A percentile compares a stretch with the other conserved stretches of the same genome.
Evolutionary conservation across 495 filamentous ascomycete species (phyloP).

Genomic region (Evernia prunastri): DNA sequence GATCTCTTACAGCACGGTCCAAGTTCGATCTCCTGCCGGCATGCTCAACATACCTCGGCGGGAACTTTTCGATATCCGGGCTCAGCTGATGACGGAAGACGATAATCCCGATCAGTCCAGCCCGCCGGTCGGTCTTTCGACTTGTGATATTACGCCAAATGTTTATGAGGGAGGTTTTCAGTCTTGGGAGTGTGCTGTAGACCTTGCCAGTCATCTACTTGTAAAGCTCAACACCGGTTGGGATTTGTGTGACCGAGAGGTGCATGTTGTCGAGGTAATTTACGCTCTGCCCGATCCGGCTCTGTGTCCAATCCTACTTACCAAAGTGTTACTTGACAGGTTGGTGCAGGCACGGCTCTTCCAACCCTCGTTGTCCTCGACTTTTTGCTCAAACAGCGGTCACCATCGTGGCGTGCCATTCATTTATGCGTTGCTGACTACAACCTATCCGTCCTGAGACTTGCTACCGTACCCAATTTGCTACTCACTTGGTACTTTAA

Average conservation of each 20-base stretch:
- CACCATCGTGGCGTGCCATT: conserved; percentile 29
- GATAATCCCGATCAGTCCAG: conserved; percentile 34
- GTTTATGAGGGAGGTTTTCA: conserved; percentile 99
- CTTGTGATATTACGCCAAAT: conserved; percentile 73
- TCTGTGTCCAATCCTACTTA: neutral
- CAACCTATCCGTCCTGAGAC: conserved; percentile 74
- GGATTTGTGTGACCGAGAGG: conserved; percentile 34
- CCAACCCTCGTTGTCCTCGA: conserved; percentile 75
- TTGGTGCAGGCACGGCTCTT: conserved; percentile 86
- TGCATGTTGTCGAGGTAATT: conserved; percentile 71
- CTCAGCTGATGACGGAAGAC: conserved; percentile 91
- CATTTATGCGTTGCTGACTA: conserved; percentile 81
- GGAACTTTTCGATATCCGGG: conserved; percentile 86
- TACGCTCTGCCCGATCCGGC: neutral
- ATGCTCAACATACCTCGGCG: conserved; percentile 58
- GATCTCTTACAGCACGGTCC: conserved; percentile 31
- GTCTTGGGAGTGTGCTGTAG: conserved; percentile 93
- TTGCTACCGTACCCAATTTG: conserved; percentile 85
- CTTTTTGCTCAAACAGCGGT: conserved; percentile 47
- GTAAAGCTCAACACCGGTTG: conserved; percentile 19
- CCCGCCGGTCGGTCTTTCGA: conserved; percentile 15
- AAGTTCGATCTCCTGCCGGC: neutral
- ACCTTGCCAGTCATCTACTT: conserved; percentile 67
- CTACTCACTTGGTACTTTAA: conserved; percentile 69
- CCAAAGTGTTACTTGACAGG: conserved; percentile 41